Evolutionary conservation across 805 yeast species (phyloP).

Genomic region (Saccharomycopsis schoenii): DNA sequence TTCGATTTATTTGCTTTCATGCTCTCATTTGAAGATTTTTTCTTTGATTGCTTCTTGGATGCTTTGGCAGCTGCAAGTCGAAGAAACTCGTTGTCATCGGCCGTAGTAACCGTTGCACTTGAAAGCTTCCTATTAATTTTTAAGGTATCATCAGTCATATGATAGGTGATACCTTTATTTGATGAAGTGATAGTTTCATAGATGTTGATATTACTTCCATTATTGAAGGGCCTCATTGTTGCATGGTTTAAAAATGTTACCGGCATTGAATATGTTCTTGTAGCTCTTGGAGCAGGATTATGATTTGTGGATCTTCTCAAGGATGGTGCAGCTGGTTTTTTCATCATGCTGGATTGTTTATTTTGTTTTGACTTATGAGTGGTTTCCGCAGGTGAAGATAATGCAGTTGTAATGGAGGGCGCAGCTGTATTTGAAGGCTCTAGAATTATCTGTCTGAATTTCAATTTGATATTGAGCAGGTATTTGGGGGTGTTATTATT

Average conservation of each 20-base stretch:
- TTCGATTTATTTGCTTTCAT: neutral
- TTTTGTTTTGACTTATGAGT: neutral
- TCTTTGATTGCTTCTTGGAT: neutral
- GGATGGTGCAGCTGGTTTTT: neutral
- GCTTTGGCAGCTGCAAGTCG: neutral
- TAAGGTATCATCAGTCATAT: neutral
- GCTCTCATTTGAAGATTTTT: neutral
- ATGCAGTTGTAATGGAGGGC: neutral
- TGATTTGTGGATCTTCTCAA: slow-evolving; percentile 30
- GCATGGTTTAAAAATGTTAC: neutral
- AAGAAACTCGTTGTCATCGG: neutral
- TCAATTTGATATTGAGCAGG: slow-evolving; percentile 7
- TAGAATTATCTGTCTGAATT: slow-evolving; percentile 9
- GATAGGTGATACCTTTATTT: neutral
- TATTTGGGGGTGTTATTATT: neutral
- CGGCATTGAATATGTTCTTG: slow-evolving; percentile 36
- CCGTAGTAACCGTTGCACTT: neutral
- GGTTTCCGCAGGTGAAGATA: neutral
- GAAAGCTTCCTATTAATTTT: slow-evolving; percentile 1
- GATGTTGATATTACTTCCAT: neutral
- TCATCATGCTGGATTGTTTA: neutral
- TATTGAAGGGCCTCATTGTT: neutral
- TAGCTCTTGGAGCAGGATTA: slow-evolving; percentile 38
- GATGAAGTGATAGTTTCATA: too few relatives aligned
- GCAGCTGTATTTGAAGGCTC: neutral